Evolutionary conservation across 352 stramenopile species (phyloP).

Genomic region (Pythium utonaiense): DNA sequence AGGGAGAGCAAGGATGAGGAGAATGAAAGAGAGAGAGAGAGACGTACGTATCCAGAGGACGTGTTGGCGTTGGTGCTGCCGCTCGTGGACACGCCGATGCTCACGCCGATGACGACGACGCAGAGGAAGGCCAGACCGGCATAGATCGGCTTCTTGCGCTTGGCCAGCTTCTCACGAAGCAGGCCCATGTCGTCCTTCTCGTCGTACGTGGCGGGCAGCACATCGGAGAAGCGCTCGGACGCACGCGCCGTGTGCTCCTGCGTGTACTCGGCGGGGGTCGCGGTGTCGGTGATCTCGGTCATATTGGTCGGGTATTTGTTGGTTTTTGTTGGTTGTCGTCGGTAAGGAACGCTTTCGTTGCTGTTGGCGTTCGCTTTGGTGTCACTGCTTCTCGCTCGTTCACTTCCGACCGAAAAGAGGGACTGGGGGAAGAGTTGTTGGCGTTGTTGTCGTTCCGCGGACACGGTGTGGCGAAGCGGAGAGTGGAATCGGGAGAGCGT

Average conservation of each 20-base stretch:
- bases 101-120: constrained; percentile 43
- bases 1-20: too few relatives aligned
- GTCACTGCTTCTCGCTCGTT: constrained; percentile 5
- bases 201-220: constrained; percentile 36
- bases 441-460: too few relatives aligned
- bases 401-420: constrained; percentile 13
- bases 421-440: not conserved
- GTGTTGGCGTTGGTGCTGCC: not conserved
- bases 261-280: constrained; percentile 27
- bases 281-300: not conserved
- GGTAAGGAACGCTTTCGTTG: constrained; percentile 11
- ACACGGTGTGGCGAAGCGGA: not conserved
- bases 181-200: constrained; percentile 49
- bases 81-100: constrained; percentile 22
- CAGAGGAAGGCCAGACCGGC: constrained; percentile 44
- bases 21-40: not conserved
- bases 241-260: constrained; percentile 39
- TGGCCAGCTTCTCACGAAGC: constrained; percentile 35
- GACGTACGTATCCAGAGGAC: constrained; percentile 1
- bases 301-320: not conserved
- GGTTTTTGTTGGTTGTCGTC: not conserved
- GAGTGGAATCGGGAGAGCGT: not conserved
- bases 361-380: constrained; percentile 9
- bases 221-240: constrained; percentile 25
- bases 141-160: constrained; percentile 57